Evolutionary conservation across 495 filamentous ascomycete genomes (phyloP).

Genomic region (Penicillium soppii): DNA sequence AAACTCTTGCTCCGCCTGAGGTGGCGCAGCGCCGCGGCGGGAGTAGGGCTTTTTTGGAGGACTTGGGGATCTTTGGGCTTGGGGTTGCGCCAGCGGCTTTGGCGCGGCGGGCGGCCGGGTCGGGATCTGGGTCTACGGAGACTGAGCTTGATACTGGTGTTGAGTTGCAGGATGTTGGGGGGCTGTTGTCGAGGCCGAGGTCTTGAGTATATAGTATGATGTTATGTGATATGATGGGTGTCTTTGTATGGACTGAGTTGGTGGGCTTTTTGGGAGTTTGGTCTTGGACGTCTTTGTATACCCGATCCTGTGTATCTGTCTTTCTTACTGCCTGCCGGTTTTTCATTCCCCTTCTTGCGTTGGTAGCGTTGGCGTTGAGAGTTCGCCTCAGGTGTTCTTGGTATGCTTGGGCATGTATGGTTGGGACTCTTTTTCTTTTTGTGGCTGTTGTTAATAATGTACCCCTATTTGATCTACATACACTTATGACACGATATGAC

Average conservation of each 20-base stretch:
- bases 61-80: conserved; percentile 46
- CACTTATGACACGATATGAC: background rate
- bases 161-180: conserved; percentile 56
- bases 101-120: background rate
- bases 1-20: background rate
- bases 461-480: background rate
- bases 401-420: background rate
- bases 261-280: background rate
- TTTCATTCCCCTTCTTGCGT: conserved; percentile 9
- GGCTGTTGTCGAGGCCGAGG: conserved; percentile 38
- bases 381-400: background rate
- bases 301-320: background rate
- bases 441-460: background rate
- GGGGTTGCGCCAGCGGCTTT: background rate
- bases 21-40: conserved; percentile 32
- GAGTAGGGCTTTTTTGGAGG: conserved; percentile 56
- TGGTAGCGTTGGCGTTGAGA: conserved; percentile 17
- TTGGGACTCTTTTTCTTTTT: background rate
- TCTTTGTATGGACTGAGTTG: background rate
- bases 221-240: conserved; percentile 4
- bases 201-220: background rate
- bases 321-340: conserved; percentile 5
- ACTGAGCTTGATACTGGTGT: conserved; percentile 22
- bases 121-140: conserved; percentile 18
- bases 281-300: background rate